phyloP scores from a whole-genome alignment of 805 yeast species.

The Candida sanyiensis region DNA sequence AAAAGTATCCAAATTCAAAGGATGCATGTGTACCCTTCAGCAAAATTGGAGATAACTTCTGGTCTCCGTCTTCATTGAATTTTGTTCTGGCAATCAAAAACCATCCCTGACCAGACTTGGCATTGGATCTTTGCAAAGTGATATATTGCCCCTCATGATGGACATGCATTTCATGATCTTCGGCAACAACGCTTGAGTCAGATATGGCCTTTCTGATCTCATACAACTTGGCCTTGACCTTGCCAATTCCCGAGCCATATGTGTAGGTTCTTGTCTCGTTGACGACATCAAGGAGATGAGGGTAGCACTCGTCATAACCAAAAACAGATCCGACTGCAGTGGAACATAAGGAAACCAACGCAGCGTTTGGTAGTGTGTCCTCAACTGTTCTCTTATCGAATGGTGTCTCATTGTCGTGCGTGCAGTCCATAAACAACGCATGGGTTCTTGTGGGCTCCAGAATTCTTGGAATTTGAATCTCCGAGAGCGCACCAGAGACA shows the following conservation, averaged over 20 bases:
- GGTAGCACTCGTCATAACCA: conserved; percentile 92
- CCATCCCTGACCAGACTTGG: conserved; percentile 83
- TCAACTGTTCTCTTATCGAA: conserved; percentile 86
- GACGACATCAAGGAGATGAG: conserved; percentile 74
- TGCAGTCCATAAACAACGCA: conserved; percentile 95
- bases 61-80: conserved; percentile 44
- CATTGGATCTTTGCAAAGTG: conserved; percentile 81
- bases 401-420: conserved; percentile 93
- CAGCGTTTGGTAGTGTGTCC: conserved; percentile 93
- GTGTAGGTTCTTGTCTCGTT: conserved; percentile 63
- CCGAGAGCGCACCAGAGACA: conserved; percentile 38
- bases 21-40: conserved; percentile 57
- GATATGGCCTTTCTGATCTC: conserved; percentile 54
- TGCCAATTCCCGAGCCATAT: conserved; percentile 59
- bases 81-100: conserved; percentile 84
- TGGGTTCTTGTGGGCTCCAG: conserved; percentile 75
- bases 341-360: conserved; percentile 85
- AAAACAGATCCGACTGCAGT: conserved; percentile 92
- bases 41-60: conserved; percentile 50
- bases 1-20: conserved; percentile 51
- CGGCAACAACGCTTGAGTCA: conserved; percentile 35
- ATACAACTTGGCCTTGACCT: conserved; percentile 58
- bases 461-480: conserved; percentile 60
- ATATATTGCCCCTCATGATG: conserved; percentile 92
- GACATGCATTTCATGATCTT: conserved; percentile 85